Evolutionary conservation across 768 basidiomycete species (phyloP).

Genomic region (Suillus decipiens): DNA sequence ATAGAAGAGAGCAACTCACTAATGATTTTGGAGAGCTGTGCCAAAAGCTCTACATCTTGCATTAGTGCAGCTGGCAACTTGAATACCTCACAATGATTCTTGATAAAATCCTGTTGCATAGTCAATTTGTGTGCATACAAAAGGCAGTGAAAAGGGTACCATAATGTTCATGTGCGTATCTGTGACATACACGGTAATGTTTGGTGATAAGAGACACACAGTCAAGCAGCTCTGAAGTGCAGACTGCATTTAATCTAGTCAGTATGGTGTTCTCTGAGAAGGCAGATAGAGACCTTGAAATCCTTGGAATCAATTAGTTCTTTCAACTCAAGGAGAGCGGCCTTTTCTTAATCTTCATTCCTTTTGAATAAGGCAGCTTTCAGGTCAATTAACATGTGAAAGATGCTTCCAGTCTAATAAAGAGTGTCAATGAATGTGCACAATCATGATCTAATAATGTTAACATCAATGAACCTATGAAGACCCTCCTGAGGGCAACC

Average conservation of each 20-base stretch:
- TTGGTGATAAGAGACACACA: constrained; percentile 7
- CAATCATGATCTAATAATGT: neutral
- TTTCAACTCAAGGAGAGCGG: neutral
- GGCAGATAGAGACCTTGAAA: neutral
- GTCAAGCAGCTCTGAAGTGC: constrained; percentile 1
- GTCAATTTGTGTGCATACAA: neutral
- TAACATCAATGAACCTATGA: neutral
- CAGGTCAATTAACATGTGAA: neutral
- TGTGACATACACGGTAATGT: neutral
- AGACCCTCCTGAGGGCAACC: neutral
- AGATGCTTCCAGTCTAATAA: neutral
- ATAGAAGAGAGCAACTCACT: constrained; percentile 2
- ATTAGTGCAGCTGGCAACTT: constrained; percentile 2
- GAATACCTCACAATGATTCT: constrained; percentile 7
- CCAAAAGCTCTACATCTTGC: constrained; percentile 2
- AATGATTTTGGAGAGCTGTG: constrained; percentile 3
- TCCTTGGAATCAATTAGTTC: neutral
- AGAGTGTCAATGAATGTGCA: neutral
- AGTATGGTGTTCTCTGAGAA: neutral
- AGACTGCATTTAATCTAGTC: neutral
- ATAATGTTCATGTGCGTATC: constrained; percentile 7
- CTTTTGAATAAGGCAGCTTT: neutral
- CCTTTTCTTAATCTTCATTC: neutral
- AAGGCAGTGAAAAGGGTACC: neutral
- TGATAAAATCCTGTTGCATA: constrained; percentile 2